These are phyloP conservation scores for Tilletia setariae DNA, from an alignment of 1,284 basidiomycete species.

Conservation along the genomic window DNA sequence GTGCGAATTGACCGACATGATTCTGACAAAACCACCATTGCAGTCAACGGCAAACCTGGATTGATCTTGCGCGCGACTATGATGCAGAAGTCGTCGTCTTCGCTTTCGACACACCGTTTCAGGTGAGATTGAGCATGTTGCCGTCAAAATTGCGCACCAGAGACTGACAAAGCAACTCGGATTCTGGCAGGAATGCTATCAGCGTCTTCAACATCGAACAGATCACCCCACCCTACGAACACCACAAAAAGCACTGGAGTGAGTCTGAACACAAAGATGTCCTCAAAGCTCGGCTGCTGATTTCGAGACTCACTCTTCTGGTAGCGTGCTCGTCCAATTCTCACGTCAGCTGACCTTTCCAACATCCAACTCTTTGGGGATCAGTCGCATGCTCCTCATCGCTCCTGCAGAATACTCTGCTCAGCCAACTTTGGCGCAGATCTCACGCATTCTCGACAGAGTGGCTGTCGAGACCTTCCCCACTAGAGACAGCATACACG, in stretches of 20 bases:
- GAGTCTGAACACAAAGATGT: not conserved
- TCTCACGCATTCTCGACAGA: not conserved
- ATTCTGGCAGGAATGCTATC: not conserved
- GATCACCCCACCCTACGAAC: not conserved
- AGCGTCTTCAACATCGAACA: slow-evolving; percentile 8
- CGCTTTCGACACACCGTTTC: slow-evolving; percentile 17
- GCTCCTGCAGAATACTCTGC: not conserved
- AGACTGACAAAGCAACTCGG: not conserved
- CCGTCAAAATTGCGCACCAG: not conserved
- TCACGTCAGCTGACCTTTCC: slow-evolving; percentile 5
- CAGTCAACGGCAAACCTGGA: not conserved
- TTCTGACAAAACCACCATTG: not conserved
- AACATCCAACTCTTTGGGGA: not conserved
- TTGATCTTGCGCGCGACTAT: not conserved
- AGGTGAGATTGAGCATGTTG: not conserved
- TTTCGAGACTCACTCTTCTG: no score
- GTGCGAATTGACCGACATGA: not conserved
- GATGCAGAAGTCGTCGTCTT: slow-evolving; percentile 16
- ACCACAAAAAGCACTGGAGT: not conserved
- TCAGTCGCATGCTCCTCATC: not conserved
- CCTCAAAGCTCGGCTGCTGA: no score
- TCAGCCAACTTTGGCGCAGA: not conserved
- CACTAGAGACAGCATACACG: no score
- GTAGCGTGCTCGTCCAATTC: not conserved
- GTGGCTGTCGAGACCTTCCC: not conserved